Conservation (phyloP, 2,329 filamentous ascomycete species). For the Amauroascus verrucosus region DNA sequence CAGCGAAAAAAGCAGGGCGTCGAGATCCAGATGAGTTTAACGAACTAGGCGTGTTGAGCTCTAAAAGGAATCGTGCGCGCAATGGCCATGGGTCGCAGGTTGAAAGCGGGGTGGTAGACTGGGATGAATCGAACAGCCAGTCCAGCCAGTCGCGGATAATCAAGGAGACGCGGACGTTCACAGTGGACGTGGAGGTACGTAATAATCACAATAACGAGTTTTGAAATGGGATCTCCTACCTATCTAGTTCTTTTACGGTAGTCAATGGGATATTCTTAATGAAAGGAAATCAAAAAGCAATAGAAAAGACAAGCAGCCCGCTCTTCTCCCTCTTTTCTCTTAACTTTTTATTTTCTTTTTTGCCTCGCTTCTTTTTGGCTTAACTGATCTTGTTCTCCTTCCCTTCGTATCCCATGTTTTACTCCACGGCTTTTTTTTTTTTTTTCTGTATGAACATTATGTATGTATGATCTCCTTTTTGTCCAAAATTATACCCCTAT, state of each 20-base stretch:
- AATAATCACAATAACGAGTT: conserved; percentile 2
- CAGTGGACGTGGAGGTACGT: conserved; percentile 12
- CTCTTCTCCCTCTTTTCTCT: background rate
- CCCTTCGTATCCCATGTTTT: background rate
- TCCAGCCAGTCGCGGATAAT: conserved; percentile 15
- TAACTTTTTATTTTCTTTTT: background rate
- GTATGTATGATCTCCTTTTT: background rate
- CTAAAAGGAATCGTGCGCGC: background rate
- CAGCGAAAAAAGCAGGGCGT: background rate
- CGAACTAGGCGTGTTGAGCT: conserved; percentile 10
- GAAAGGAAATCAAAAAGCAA: background rate
- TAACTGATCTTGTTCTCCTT: background rate
- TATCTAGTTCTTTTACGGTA: background rate
- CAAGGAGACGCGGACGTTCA: conserved; percentile 14
- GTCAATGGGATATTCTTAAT: background rate
- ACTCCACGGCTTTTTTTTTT: background rate
- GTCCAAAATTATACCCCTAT: background rate
- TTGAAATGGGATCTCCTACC: background rate
- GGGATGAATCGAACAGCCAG: conserved; percentile 14
- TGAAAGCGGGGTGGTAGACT: conserved; percentile 10
- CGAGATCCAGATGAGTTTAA: background rate
- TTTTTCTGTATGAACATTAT: background rate
- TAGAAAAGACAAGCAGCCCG: background rate
- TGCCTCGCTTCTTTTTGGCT: background rate
- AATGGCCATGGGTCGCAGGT: conserved; percentile 10